Evolutionary conservation across 106 monocot genomes (phyloP), one percentile per base, ranked within the genome.

Genomic region (Triglochin maritima): DNA sequence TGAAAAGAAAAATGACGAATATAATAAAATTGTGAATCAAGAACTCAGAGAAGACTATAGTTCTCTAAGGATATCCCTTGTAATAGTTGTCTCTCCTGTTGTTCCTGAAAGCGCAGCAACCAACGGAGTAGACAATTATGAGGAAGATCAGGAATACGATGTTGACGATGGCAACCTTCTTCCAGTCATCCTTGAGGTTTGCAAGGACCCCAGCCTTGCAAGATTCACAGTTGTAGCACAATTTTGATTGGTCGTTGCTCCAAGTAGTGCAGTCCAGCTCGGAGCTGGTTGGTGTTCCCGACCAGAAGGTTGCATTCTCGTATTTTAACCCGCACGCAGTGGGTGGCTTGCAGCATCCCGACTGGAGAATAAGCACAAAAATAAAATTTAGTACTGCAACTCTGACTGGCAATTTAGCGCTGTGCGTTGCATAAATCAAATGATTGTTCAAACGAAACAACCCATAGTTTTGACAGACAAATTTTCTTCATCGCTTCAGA

Each of bases 291-390:
- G 14, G 47, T 17, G 17, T 44, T 53, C 46, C 49, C 29, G 57
- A 29, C 76, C 69, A 69, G 48, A 8, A 7, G 1, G 76, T 76
- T 29, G 76, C 52, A 29, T 54, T 76, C 46, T 48, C 17, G 54
- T 69, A 69, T 4, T 49, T 46, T 16, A 76, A 69, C 7, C 55
- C 55, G 55, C 76, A 76, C 17, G 46, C 68, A 50, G 51, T 63
- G 42, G 76, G 76, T 42, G 76, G 76, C 62, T 76, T 76, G 69
- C 76, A 76, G 76, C 76, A 76, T 62, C 76, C 76, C 44, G 76
- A 76, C 76, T 76, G 69, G 49, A 56, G 10, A 8, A 46, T 15
- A 43, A 9, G 43, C 49, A 64, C 7, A 49, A 48, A 64, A 4
- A 17, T 14, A 53, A 4, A 54, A 52, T 53, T 52, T 5, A 53